Conservation (phyloP, 1,284 basidiomycete genomes). For the Trichosporon coremiiforme region DNA sequence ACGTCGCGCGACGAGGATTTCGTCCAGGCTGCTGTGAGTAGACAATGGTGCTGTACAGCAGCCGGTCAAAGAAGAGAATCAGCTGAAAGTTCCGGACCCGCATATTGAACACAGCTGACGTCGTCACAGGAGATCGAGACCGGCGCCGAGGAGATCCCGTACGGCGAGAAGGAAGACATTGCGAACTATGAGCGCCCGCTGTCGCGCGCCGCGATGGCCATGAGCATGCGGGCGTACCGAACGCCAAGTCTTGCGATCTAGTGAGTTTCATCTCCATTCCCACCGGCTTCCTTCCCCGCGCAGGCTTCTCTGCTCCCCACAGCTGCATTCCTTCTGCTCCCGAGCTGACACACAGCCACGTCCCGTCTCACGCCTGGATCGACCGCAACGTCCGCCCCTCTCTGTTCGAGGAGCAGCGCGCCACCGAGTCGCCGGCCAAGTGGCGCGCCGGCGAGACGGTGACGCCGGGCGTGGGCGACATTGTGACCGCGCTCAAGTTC, state of each 20-base stretch:
- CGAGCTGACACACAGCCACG: constrained; percentile 42
- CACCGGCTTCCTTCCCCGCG: constrained; percentile 1
- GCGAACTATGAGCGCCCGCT: constrained; percentile 55
- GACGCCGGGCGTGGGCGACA: constrained; percentile 36
- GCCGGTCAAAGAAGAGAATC: too few relatives aligned
- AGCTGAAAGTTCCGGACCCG: too few relatives aligned
- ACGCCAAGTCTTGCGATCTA: constrained; percentile 56
- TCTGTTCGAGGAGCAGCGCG: constrained; percentile 39
- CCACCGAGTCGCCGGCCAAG: constrained; percentile 41
- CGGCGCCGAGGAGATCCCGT: constrained; percentile 48
- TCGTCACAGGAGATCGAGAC: constrained; percentile 47
- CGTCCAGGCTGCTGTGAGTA: constrained; percentile 52
- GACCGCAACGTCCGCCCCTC: constrained; percentile 43
- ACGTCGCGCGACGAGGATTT: constrained; percentile 56
- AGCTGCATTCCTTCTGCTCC: too few relatives aligned
- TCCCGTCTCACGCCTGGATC: constrained; percentile 49
- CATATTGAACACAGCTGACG: too few relatives aligned
- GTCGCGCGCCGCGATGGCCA: constrained; percentile 52
- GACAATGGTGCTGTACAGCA: too few relatives aligned
- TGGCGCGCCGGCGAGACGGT: constrained; percentile 48
- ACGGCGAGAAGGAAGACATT: constrained; percentile 51
- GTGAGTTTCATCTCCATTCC: constrained; percentile 36
- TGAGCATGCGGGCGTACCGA: constrained; percentile 48
- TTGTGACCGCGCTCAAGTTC: constrained; percentile 38
- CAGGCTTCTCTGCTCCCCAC: too few relatives aligned